phyloP scores from a whole-genome alignment of 805 yeast species.

The Suhomyces vadensis region DNA sequence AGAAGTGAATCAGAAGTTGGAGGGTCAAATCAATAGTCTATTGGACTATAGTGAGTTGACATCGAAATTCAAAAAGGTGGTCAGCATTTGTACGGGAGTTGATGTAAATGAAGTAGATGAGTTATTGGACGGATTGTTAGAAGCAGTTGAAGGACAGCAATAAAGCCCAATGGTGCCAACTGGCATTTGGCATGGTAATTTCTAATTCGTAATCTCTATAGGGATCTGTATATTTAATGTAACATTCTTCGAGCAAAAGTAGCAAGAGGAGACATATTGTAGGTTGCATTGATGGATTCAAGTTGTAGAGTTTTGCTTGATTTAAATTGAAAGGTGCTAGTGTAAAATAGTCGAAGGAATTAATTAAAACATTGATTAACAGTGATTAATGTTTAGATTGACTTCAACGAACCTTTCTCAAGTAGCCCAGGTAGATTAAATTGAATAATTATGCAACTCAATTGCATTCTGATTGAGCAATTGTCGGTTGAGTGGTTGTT shows the following conservation, averaged over 20 bases:
- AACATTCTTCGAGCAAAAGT: not conserved
- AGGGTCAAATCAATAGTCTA: slow-evolving; percentile 52
- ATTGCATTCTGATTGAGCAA: too few species aligned
- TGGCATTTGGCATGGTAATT: slow-evolving; percentile 1
- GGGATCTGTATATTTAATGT: slow-evolving; percentile 3
- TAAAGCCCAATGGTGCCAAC: slow-evolving; percentile 9
- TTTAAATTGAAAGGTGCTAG: too few species aligned
- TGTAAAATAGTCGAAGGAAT: too few species aligned
- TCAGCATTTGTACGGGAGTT: slow-evolving; percentile 86
- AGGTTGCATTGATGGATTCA: too few species aligned
- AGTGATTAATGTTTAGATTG: too few species aligned
- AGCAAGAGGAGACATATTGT: not conserved
- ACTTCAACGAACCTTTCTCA: too few species aligned
- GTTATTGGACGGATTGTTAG: slow-evolving; percentile 78
- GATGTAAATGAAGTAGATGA: slow-evolving; percentile 77
- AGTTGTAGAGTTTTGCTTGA: too few species aligned
- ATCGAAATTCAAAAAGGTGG: slow-evolving; percentile 80
- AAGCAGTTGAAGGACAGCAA: slow-evolving; percentile 79
- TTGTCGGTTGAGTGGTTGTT: too few species aligned
- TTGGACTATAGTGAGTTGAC: slow-evolving; percentile 44
- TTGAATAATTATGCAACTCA: too few species aligned
- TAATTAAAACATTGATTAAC: too few species aligned
- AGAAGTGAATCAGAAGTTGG: slow-evolving; percentile 61
- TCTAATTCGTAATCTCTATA: not conserved
- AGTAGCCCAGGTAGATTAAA: too few species aligned